Conservation (phyloP, 1,139 yeast genomes). For the Hyphopichia burtonii region DNA sequence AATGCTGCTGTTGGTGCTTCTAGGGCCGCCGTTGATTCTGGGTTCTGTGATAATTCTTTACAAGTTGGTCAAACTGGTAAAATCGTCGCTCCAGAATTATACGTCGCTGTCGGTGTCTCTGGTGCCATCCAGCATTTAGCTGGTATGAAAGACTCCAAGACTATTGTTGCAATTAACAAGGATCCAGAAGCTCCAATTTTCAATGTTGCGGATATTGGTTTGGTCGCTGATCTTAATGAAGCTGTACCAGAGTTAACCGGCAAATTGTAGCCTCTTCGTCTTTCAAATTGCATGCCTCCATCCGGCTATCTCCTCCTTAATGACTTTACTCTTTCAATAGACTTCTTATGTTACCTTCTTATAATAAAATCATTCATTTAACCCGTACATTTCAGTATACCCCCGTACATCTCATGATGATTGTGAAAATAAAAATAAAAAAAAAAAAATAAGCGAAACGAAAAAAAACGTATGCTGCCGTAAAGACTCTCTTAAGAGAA, state of each 20-base stretch:
- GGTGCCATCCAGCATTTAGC: constrained; percentile 99
- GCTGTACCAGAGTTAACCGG: constrained; percentile 84
- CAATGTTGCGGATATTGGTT: constrained; percentile 85
- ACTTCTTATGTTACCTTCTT: neutral
- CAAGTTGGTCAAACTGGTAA: constrained; percentile 99
- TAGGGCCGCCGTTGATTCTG: constrained; percentile 96
- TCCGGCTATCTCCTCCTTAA: neutral
- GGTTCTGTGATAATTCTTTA: constrained; percentile 93
- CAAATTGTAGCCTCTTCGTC: constrained; percentile 45
- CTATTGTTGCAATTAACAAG: constrained; percentile 91
- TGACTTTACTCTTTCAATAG: neutral
- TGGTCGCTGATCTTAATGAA: constrained; percentile 86
- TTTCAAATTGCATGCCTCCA: neutral
- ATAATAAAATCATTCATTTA: neutral
- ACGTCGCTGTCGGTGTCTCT: constrained; percentile 89
- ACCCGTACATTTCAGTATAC: no score
- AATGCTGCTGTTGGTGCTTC: constrained; percentile 97
- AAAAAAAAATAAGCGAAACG: neutral
- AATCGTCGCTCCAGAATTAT: constrained; percentile 94
- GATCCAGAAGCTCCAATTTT: constrained; percentile 94
- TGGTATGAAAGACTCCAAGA: constrained; percentile 96
- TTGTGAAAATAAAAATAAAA: neutral
- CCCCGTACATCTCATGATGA: no score
- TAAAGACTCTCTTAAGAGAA: no score
- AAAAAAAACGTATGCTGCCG: neutral